Conservation (phyloP, 2,329 filamentous ascomycete genomes). For the Trichoderma hamatum region DNA sequence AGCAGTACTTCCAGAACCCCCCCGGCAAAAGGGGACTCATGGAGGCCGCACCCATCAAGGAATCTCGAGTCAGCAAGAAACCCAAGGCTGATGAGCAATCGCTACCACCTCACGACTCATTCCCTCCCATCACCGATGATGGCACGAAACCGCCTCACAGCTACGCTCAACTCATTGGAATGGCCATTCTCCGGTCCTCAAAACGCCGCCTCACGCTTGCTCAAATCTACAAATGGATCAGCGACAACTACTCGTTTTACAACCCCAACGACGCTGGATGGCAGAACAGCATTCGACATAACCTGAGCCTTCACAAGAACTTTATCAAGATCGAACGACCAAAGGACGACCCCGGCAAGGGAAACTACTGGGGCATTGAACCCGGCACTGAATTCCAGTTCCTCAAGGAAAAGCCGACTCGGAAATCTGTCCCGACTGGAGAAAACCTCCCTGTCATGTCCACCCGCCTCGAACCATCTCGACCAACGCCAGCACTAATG, state of each 20-base stretch:
- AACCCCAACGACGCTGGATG: constrained; percentile 82
- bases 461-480: constrained; percentile 55
- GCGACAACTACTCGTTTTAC: constrained; percentile 91
- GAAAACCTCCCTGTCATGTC: constrained; percentile 64
- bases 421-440: constrained; percentile 59
- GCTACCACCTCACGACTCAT: constrained; percentile 75
- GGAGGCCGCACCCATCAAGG: constrained; percentile 74
- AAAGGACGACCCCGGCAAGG: constrained; percentile 96
- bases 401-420: constrained; percentile 78
- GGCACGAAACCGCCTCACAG: constrained; percentile 88
- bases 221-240: constrained; percentile 99
- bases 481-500: constrained; percentile 44
- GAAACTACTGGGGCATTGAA: constrained; percentile 95
- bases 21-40: constrained; percentile 65
- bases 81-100: constrained; percentile 58
- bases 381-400: constrained; percentile 88
- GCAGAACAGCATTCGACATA: constrained; percentile 99
- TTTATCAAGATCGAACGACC: constrained; percentile 95
- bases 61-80: constrained; percentile 69
- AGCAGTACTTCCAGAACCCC: constrained; percentile 57
- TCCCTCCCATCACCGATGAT: constrained; percentile 80
- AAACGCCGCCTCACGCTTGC: constrained; percentile 83
- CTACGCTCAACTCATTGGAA: constrained; percentile 93
- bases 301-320: constrained; percentile 93
- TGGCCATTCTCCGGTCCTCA: constrained; percentile 89